A percentile compares a stretch with the other conserved stretches of the same genome.
These are phyloP conservation scores for Pythium sukuiense DNA, from an alignment of 352 stramenopile species.

Conservation along the genomic window DNA sequence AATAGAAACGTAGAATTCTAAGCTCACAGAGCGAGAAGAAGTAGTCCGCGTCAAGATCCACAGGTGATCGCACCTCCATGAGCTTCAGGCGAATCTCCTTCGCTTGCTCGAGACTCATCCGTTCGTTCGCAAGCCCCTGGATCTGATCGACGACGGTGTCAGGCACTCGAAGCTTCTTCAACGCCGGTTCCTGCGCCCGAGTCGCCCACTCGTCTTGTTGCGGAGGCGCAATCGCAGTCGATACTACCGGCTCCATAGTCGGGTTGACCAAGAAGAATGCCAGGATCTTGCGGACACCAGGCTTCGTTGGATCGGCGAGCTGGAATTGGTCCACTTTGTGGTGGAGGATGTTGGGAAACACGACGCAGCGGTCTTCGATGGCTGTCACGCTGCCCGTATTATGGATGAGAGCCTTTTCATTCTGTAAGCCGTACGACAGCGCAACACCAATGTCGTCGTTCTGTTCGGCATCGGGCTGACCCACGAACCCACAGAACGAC, in stretches of 20 bases:
- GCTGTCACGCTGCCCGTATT: slow-evolving; percentile 21
- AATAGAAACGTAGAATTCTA: too few species aligned
- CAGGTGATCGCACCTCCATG: slow-evolving; percentile 5
- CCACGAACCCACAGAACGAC: slow-evolving; percentile 27
- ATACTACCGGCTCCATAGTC: slow-evolving; percentile 17
- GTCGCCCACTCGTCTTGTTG: slow-evolving; percentile 34
- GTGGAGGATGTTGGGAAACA: slow-evolving; percentile 36
- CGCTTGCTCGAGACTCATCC: slow-evolving; percentile 22
- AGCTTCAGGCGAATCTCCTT: slow-evolving; percentile 1
- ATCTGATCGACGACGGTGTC: neutral
- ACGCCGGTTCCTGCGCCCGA: neutral
- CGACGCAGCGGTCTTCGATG: slow-evolving; percentile 24
- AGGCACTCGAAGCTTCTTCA: neutral
- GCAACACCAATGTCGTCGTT: slow-evolving; percentile 19
- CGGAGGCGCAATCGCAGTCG: slow-evolving; percentile 27
- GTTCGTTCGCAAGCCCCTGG: neutral
- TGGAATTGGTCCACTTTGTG: slow-evolving; percentile 33
- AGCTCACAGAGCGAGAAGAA: slow-evolving; percentile 15
- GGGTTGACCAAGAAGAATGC: slow-evolving; percentile 38
- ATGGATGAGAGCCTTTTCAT: slow-evolving; percentile 10
- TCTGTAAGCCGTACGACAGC: slow-evolving; percentile 12
- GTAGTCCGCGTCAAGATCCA: neutral
- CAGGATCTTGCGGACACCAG: slow-evolving; percentile 34
- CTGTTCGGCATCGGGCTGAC: neutral
- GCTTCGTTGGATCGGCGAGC: slow-evolving; percentile 23